These are phyloP conservation scores for Scedosporium apiospermum DNA, from an alignment of 2,329 filamentous ascomycete species.

Conservation along the genomic window DNA sequence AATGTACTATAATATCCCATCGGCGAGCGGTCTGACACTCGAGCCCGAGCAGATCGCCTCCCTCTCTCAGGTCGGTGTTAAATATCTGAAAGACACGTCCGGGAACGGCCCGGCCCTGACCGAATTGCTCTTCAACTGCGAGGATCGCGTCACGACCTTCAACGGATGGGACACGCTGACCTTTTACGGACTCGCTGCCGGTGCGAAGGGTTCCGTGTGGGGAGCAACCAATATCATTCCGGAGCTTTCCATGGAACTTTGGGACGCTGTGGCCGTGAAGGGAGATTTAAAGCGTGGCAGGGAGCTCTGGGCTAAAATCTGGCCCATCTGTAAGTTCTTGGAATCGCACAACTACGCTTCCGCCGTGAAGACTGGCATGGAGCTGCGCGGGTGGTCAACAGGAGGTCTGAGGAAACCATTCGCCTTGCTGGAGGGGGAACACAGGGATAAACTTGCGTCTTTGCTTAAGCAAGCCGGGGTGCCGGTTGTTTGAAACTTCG, in stretches of 20 bases:
- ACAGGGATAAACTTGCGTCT: conserved; percentile 23
- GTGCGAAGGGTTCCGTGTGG: conserved; percentile 39
- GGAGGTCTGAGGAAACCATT: conserved; percentile 41
- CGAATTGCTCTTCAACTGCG: conserved; percentile 33
- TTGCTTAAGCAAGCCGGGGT: conserved; percentile 19
- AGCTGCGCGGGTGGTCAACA: conserved; percentile 32
- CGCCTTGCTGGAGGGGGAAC: conserved; percentile 22
- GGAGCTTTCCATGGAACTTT: conserved; percentile 35
- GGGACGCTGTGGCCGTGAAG: conserved; percentile 33
- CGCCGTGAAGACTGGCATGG: conserved; percentile 39
- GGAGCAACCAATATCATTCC: conserved; percentile 41
- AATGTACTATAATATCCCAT: conserved; percentile 42
- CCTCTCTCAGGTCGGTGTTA: conserved; percentile 34
- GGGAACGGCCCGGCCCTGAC: conserved; percentile 39
- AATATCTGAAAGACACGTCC: conserved; percentile 42
- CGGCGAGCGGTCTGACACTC: conserved; percentile 32
- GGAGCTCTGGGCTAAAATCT: conserved; percentile 38
- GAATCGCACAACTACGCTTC: conserved; percentile 36
- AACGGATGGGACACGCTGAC: conserved; percentile 46
- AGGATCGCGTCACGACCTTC: conserved; percentile 32
- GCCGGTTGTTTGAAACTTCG: conserved; percentile 17
- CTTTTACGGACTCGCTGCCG: conserved; percentile 40
- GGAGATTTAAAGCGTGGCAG: conserved; percentile 31
- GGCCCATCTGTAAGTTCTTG: conserved; percentile 38
- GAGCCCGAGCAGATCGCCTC: conserved; percentile 30